phyloP scores from a whole-genome alignment of 2,329 filamentous ascomycete species.

The Phialemoniopsis sp. region DNA sequence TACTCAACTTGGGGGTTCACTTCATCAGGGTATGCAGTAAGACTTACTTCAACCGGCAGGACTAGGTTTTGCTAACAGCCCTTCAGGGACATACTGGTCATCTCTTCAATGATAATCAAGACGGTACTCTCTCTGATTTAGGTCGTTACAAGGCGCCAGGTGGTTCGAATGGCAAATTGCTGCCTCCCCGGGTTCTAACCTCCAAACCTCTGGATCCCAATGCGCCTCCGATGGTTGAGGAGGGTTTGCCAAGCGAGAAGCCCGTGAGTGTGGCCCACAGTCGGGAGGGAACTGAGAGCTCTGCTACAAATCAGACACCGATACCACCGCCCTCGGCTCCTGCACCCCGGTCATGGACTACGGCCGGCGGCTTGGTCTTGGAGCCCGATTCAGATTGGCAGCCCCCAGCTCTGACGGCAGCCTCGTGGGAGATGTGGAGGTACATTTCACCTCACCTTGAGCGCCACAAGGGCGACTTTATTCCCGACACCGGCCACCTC shows the following conservation, averaged over 20 bases:
- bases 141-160: constrained; percentile 5
- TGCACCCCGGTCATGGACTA: neutral
- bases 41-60: neutral
- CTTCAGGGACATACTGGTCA: constrained; percentile 10
- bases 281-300: too few relatives aligned
- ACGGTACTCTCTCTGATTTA: constrained; percentile 19
- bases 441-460: constrained; percentile 17
- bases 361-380: neutral
- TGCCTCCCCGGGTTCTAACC: constrained; percentile 15
- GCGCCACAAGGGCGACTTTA: constrained; percentile 3
- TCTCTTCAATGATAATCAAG: constrained; percentile 20
- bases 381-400: neutral
- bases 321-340: neutral
- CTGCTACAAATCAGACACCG: neutral
- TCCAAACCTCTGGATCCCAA: constrained; percentile 6
- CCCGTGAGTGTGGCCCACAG: too few relatives aligned
- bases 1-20: constrained; percentile 11
- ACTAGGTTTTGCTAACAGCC: too few relatives aligned
- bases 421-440: constrained; percentile 15
- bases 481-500: constrained; percentile 13
- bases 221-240: constrained; percentile 6
- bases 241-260: neutral
- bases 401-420: neutral
- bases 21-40: constrained; percentile 9
- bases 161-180: neutral